Evolutionary conservation across 2,329 filamentous ascomycete genomes (phyloP), one percentile per base, ranked within the genome.

Genomic region (Zelopaecilomyces penicillatus): DNA sequence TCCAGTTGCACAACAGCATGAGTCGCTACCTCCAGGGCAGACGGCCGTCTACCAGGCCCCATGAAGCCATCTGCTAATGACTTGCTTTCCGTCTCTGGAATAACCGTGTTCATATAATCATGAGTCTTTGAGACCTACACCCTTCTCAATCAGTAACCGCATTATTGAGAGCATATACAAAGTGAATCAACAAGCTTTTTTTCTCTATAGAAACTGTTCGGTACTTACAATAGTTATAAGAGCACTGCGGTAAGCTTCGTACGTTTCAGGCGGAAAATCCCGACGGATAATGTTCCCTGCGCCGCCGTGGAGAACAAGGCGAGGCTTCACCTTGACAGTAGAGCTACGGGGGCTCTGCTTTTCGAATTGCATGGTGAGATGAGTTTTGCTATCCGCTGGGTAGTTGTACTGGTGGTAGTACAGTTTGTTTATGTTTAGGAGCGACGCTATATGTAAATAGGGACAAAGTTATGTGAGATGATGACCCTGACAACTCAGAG

Each of bases 1-100:
- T 95, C 89, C 11, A 95, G 76, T 28, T 83, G 73, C 1, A 72
- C 69, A 8, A 94, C 87, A 37, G 88, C 88, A 61, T 83, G 77
- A 2, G 83, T 83, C 2, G 87, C 87, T 1, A 81, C 76, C 44
- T 87, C 81, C 10, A 95, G 73, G 0, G 89, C 85, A 1, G 73
- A 73, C 6, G 76, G 74, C 4, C 5, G 19, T 35, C 4, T 19
- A 10, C 27, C 34, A 28, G 5, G 29, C 33, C 26, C 37, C 6
- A 8, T 5, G n/a, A 27, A 6, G 6, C 6, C 29, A 5, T 26
- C 30, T 5, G 2, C 9, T 28, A 4, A 39, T 26, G 36, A 38
- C 9, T 11, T 6, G 6, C 12, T 40, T 42, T 10, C 37, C 36
- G 32, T 39, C 28, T 29, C 5, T 11, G 37, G 37, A 12, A 29